These are phyloP conservation scores for Pochonia chlamydosporia DNA, from an alignment of 2,329 filamentous ascomycete genomes.

Conservation along the genomic window DNA sequence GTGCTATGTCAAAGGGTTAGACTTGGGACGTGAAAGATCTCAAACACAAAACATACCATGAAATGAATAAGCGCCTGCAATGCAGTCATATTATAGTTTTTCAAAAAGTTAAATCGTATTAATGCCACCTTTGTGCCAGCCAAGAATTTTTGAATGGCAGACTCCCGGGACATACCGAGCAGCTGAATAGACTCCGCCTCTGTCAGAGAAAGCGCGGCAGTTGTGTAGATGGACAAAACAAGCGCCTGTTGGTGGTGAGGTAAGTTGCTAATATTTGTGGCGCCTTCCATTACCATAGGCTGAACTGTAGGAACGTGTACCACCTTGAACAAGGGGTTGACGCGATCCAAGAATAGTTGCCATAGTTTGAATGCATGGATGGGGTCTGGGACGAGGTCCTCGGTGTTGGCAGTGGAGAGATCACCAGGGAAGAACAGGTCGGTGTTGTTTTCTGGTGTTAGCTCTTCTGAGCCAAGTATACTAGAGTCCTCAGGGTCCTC, in stretches of 20 bases:
- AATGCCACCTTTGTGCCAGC: conserved; percentile 45
- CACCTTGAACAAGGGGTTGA: conserved; percentile 67
- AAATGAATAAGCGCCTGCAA: conserved; percentile 56
- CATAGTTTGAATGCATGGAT: conserved; percentile 65
- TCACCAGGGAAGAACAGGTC: conserved; percentile 43
- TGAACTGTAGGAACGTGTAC: conserved; percentile 69
- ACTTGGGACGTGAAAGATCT: not conserved
- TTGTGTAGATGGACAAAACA: conserved; percentile 60
- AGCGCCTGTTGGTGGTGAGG: conserved; percentile 55
- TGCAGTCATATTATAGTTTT: conserved; percentile 50
- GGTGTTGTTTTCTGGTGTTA: conserved; percentile 46
- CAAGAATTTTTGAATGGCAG: conserved; percentile 46
- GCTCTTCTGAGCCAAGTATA: conserved; percentile 40
- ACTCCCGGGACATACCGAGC: conserved; percentile 43
- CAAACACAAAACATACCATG: conserved; percentile 33
- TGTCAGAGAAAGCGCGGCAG: conserved; percentile 50
- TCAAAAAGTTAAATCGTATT: conserved; percentile 50
- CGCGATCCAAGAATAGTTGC: conserved; percentile 68
- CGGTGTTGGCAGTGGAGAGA: conserved; percentile 30
- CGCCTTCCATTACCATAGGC: conserved; percentile 57
- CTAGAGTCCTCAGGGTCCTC: conserved; percentile 43
- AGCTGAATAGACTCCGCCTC: conserved; percentile 49
- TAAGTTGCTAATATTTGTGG: conserved; percentile 47
- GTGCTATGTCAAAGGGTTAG: conserved; percentile 30
- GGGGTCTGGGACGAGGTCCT: conserved; percentile 57